A percentile compares a stretch with the other conserved stretches of the same genome.
phyloP scores from a whole-genome alignment of 352 stramenopile genomes.

The Phytopythium mirpurense region DNA sequence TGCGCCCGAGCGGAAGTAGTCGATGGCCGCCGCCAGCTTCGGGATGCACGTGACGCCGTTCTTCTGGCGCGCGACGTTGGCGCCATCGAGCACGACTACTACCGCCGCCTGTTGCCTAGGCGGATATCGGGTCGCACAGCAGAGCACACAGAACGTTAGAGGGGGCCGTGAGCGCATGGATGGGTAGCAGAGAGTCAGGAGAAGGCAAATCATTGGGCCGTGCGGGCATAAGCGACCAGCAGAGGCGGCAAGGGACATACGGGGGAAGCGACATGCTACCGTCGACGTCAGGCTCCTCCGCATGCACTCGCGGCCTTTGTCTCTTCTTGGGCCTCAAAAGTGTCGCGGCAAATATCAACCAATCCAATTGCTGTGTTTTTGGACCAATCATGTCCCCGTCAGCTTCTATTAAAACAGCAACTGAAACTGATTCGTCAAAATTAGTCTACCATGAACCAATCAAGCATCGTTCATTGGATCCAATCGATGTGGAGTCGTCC shows the following conservation, averaged over 20 bases:
- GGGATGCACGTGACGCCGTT: constrained; percentile 40
- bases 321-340: too few species aligned
- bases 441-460: too few species aligned
- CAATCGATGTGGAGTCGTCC: too few species aligned
- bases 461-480: too few species aligned
- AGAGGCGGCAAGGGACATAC: constrained; percentile 11
- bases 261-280: constrained; percentile 12
- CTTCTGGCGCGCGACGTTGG: constrained; percentile 73
- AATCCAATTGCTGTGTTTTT: too few species aligned
- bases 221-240: neutral
- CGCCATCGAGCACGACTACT: constrained; percentile 68
- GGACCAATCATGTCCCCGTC: too few species aligned
- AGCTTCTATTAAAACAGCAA: too few species aligned
- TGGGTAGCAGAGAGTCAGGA: neutral
- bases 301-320: too few species aligned
- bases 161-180: neutral
- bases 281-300: too few species aligned
- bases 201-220: neutral
- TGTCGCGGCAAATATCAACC: too few species aligned
- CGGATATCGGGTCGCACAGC: neutral
- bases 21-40: constrained; percentile 57
- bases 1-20: constrained; percentile 50
- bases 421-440: too few species aligned
- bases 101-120: constrained; percentile 20
- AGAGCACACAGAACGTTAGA: neutral